Conservation (phyloP, 306 rosid species). For the Vigna trinervia region DNA sequence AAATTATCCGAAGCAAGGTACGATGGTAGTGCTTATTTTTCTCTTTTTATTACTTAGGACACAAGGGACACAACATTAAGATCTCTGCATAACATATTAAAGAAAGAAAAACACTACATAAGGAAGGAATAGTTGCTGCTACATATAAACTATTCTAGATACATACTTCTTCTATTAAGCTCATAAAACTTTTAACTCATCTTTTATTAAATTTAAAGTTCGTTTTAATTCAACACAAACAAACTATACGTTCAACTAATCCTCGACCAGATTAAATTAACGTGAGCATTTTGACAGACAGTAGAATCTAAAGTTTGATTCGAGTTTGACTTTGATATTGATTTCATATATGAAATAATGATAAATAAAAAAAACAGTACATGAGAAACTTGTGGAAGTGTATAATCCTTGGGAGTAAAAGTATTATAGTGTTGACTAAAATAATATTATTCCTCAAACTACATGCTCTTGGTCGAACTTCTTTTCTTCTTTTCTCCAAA, state of each 20-base stretch:
- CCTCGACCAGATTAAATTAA: not conserved
- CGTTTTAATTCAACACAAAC: not conserved
- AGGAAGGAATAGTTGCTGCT: not conserved
- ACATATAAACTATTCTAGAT: not conserved
- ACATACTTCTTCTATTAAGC: too few species aligned
- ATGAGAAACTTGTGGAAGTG: not conserved
- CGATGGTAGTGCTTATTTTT: too few species aligned
- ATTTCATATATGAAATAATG: not conserved
- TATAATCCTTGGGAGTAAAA: not conserved
- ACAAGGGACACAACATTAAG: conserved; percentile 14
- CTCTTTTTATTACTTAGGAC: not conserved
- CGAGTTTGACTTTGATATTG: not conserved
- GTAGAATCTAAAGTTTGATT: not conserved
- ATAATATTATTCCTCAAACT: conserved; percentile 26
- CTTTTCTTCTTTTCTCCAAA: conserved; percentile 2
- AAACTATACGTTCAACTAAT: not conserved
- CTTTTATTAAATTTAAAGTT: not conserved
- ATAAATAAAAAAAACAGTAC: not conserved
- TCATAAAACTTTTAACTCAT: not conserved
- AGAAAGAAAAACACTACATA: not conserved
- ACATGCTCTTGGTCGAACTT: conserved; percentile 4
- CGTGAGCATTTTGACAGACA: not conserved
- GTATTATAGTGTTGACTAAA: conserved; percentile 9
- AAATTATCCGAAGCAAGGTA: not conserved
- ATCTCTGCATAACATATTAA: not conserved